Evolutionary conservation across 352 stramenopile species (phyloP).

Genomic region (Globisporangium uncinulatum): DNA sequence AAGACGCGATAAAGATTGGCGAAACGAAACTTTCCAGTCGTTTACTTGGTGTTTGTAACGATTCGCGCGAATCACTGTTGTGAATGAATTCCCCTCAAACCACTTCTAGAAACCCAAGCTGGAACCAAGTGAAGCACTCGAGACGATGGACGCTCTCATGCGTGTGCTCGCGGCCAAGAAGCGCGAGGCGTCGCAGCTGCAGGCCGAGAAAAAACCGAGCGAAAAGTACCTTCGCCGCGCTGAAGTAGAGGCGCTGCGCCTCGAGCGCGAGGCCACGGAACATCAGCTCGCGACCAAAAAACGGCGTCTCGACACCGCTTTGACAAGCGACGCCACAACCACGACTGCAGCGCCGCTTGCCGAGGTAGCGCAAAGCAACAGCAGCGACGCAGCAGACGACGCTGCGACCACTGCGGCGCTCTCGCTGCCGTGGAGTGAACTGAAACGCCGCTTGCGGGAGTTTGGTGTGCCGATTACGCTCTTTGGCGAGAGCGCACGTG

Average conservation of each 20-base stretch:
- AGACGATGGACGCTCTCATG: conserved; percentile 63
- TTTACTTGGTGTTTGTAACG: neutral
- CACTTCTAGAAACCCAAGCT: neutral
- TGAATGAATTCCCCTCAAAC: too few relatives aligned
- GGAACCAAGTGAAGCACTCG: neutral
- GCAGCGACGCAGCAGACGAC: neutral
- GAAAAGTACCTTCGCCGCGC: conserved; percentile 77
- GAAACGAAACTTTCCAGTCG: neutral
- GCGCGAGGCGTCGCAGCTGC: conserved; percentile 52
- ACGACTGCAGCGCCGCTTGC: too few relatives aligned
- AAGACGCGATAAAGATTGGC: neutral
- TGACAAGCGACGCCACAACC: too few relatives aligned
- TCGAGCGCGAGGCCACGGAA: conserved; percentile 16
- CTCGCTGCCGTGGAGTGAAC: conserved; percentile 58
- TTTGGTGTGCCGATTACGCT: conserved; percentile 81
- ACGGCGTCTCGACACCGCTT: conserved; percentile 24
- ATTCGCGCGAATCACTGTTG: neutral
- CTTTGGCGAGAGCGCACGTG: conserved; percentile 74
- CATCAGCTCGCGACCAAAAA: conserved; percentile 32
- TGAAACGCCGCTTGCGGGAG: conserved; percentile 76
- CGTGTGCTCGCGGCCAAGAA: conserved; percentile 80
- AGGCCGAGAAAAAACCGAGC: conserved; percentile 29
- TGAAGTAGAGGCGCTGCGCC: conserved; percentile 65
- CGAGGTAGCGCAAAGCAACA: neutral
- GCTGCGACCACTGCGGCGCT: conserved; percentile 15